Conservation (phyloP, 2,329 filamentous ascomycete species). For the Penicillium occitanis region DNA sequence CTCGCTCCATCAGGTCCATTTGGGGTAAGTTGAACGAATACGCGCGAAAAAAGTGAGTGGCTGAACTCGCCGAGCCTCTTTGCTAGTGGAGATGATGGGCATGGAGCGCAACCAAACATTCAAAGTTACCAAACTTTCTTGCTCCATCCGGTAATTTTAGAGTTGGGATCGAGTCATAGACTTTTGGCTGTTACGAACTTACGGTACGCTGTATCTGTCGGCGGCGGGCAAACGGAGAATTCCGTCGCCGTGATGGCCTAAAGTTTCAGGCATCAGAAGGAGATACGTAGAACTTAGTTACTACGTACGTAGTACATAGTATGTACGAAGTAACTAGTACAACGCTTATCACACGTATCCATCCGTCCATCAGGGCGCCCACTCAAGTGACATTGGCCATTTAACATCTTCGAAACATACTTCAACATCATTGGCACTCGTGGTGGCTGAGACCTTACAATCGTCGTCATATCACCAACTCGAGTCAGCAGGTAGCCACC, state of each 20-base stretch:
- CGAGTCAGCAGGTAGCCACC: conserved; percentile 4
- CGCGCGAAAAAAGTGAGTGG: neutral
- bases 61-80: neutral
- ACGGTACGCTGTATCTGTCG: neutral
- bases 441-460: conserved; percentile 1
- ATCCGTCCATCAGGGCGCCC: neutral
- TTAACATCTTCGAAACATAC: neutral
- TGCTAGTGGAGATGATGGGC: neutral
- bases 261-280: neutral
- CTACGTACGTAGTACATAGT: neutral
- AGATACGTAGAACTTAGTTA: neutral
- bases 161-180: neutral
- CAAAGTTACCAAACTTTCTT: neutral
- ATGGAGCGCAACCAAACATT: neutral
- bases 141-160: neutral
- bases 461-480: neutral
- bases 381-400: neutral
- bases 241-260: neutral
- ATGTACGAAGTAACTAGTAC: too few species aligned
- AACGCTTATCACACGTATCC: neutral
- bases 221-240: neutral
- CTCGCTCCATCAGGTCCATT: neutral
- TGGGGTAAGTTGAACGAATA: conserved; percentile 6
- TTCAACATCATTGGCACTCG: neutral
- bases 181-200: neutral